Conservation (phyloP, 352 stramenopile genomes). For the Phytophthora aleatoria region DNA sequence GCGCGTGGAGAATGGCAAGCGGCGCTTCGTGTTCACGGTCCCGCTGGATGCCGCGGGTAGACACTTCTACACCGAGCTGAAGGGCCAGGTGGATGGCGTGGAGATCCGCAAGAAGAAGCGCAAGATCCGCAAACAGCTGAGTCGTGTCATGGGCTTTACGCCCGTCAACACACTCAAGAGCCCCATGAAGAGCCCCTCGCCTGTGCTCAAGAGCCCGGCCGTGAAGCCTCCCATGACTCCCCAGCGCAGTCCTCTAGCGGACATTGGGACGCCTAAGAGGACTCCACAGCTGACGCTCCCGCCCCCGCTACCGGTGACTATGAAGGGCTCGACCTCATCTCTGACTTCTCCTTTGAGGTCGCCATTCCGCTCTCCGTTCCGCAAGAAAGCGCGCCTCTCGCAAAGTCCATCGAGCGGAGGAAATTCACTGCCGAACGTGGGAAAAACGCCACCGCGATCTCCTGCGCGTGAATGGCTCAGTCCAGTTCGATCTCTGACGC, state of each 20-base stretch:
- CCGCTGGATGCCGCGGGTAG: slow-evolving; percentile 42
- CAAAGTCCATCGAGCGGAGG: slow-evolving; percentile 33
- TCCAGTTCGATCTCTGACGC: slow-evolving; percentile 48
- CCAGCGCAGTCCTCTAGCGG: slow-evolving; percentile 50
- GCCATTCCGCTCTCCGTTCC: slow-evolving; percentile 76
- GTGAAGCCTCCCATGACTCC: slow-evolving; percentile 41
- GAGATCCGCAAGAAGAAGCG: slow-evolving; percentile 75
- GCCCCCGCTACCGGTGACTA: slow-evolving; percentile 48
- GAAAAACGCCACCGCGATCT: slow-evolving; percentile 29
- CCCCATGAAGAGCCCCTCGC: slow-evolving; percentile 37
- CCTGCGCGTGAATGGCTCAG: slow-evolving; percentile 71
- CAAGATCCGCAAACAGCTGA: slow-evolving; percentile 80
- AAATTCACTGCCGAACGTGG: slow-evolving; percentile 1
- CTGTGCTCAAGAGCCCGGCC: slow-evolving; percentile 39
- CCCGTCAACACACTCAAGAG: slow-evolving; percentile 75
- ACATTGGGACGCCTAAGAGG: slow-evolving; percentile 53
- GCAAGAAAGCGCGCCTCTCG: slow-evolving; percentile 62
- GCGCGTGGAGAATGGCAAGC: slow-evolving; percentile 61
- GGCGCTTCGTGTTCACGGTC: slow-evolving; percentile 71
- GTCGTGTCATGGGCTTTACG: slow-evolving; percentile 61
- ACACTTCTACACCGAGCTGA: slow-evolving; percentile 69
- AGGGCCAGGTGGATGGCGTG: slow-evolving; percentile 64
- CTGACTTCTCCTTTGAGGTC: slow-evolving; percentile 57
- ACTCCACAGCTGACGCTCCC: slow-evolving; percentile 51
- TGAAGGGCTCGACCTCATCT: slow-evolving; percentile 45